A percentile compares a stretch with the other conserved stretches of the same genome.
Conservation (phyloP, 768 basidiomycete genomes). For the Boletus coccyginus region DNA sequence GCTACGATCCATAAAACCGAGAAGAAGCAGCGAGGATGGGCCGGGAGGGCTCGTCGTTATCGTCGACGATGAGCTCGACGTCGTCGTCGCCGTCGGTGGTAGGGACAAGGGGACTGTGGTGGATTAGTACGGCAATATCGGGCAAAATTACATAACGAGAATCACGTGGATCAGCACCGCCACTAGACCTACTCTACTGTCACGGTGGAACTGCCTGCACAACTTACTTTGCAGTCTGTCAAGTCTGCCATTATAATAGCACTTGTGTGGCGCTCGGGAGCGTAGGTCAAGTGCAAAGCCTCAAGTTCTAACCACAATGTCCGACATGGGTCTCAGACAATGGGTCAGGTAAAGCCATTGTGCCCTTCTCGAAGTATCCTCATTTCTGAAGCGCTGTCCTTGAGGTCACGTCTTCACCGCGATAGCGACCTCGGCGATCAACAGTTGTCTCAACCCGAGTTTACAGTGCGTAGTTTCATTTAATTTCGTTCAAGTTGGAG, state of each 20-base stretch:
- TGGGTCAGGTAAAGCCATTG: constrained; percentile 23
- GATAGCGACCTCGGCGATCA: background rate
- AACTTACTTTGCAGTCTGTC: no score
- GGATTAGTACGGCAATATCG: constrained; percentile 29
- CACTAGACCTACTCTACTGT: background rate
- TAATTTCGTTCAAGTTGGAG: background rate
- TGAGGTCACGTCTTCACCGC: constrained; percentile 4
- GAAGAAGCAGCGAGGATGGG: background rate
- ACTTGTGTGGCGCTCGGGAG: no score
- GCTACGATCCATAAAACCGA: constrained; percentile 19
- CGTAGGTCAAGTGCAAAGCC: no score
- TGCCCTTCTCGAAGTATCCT: background rate
- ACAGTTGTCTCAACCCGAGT: constrained; percentile 23
- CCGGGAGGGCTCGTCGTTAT: constrained; percentile 19
- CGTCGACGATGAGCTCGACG: constrained; percentile 30
- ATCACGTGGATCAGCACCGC: constrained; percentile 24
- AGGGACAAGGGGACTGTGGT: constrained; percentile 38
- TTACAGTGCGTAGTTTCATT: constrained; percentile 23
- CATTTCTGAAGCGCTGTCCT: background rate
- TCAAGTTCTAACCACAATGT: no score
- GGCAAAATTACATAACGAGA: constrained; percentile 31
- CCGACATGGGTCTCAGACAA: constrained; percentile 10
- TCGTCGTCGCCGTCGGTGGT: constrained; percentile 33
- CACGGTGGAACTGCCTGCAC: no score
- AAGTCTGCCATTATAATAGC: no score